phyloP scores from a whole-genome alignment of 2,329 filamentous ascomycete genomes.

The Fusarium keratoplasticum region DNA sequence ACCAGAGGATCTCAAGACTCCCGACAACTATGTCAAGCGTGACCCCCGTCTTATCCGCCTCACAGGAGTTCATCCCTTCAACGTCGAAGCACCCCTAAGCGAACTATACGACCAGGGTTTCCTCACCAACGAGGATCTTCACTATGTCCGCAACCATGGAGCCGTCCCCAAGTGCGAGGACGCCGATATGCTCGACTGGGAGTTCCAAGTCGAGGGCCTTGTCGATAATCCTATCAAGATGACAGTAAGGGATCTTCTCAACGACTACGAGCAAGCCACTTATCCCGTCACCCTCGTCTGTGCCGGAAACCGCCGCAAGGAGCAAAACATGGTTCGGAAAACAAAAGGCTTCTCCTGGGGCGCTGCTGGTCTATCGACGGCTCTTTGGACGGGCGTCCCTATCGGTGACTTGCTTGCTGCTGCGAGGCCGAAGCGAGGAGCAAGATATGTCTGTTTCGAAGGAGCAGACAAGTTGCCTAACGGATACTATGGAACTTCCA shows the following conservation, averaged over 20 bases:
- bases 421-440: slow-evolving; percentile 75
- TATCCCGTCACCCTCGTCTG: slow-evolving; percentile 91
- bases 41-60: slow-evolving; percentile 86
- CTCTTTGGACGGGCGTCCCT: slow-evolving; percentile 85
- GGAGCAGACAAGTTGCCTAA: slow-evolving; percentile 90
- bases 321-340: slow-evolving; percentile 91
- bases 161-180: slow-evolving; percentile 81
- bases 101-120: slow-evolving; percentile 84
- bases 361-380: slow-evolving; percentile 85
- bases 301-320: slow-evolving; percentile 90
- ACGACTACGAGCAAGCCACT: slow-evolving; percentile 83
- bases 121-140: slow-evolving; percentile 86
- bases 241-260: slow-evolving; percentile 77
- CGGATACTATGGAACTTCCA: slow-evolving; percentile 87
- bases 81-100: slow-evolving; percentile 85
- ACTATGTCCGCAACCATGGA: slow-evolving; percentile 94
- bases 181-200: slow-evolving; percentile 80
- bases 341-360: slow-evolving; percentile 97
- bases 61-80: slow-evolving; percentile 91
- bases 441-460: slow-evolving; percentile 90
- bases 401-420: slow-evolving; percentile 77
- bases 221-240: slow-evolving; percentile 81
- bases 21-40: slow-evolving; percentile 82
- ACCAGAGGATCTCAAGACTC: slow-evolving; percentile 82
- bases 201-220: slow-evolving; percentile 84